Percentiles rank a stretch among this genome's conserved stretches.
Evolutionary conservation across 1,139 yeast genomes (phyloP).

Genomic region (Yamadazyma friedrichii): DNA sequence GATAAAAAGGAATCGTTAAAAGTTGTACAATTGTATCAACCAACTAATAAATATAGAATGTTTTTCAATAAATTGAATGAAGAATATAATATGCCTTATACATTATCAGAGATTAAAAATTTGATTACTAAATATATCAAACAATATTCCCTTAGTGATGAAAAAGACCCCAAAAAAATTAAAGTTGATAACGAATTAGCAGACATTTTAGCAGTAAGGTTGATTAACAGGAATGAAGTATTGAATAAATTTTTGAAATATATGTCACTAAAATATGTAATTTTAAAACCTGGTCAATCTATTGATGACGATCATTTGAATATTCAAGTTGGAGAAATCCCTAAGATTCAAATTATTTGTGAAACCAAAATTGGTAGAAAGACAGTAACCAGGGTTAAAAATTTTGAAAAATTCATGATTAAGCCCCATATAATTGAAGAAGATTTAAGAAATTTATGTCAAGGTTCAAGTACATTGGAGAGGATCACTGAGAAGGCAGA

Average conservation of each 20-base stretch:
- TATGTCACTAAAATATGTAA: slow-evolving; percentile 58
- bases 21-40: slow-evolving; percentile 47
- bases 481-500: slow-evolving; percentile 45
- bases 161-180: slow-evolving; percentile 48
- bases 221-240: slow-evolving; percentile 47
- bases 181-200: slow-evolving; percentile 48
- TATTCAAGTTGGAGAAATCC: slow-evolving; percentile 59
- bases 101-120: slow-evolving; percentile 52
- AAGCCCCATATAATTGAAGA: slow-evolving; percentile 66
- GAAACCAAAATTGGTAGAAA: slow-evolving; percentile 84
- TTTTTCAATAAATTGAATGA: slow-evolving; percentile 49
- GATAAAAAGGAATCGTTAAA: slow-evolving; percentile 24
- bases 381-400: slow-evolving; percentile 67
- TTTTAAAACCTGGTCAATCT: slow-evolving; percentile 48
- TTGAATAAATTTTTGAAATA: slow-evolving; percentile 49
- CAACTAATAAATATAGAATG: slow-evolving; percentile 48
- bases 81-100: slow-evolving; percentile 42
- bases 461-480: slow-evolving; percentile 81
- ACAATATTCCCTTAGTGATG: slow-evolving; percentile 44
- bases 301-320: slow-evolving; percentile 28
- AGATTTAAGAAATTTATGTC: slow-evolving; percentile 74
- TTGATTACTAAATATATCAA: slow-evolving; percentile 58
- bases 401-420: slow-evolving; percentile 67
- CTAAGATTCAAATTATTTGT: slow-evolving; percentile 63
- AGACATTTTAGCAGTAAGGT: slow-evolving; percentile 23